Evolutionary conservation across 1,139 yeast species (phyloP), one percentile per base, ranked within the genome.

Genomic region (Pichia sp.): DNA sequence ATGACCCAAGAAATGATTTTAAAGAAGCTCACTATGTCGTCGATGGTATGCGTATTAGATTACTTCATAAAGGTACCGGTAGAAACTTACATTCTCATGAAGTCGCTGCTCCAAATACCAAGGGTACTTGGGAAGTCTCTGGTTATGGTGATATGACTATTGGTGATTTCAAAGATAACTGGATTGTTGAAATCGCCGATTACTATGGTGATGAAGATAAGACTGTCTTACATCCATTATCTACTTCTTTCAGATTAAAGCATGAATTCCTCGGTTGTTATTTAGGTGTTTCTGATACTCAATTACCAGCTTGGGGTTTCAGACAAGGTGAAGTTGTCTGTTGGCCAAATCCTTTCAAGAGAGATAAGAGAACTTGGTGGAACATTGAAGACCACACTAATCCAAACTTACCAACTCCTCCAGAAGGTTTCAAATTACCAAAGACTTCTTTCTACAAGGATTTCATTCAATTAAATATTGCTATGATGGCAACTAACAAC

Each of bases 401-500:
- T 67, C 80, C 75, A 41, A 72, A 81, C 34, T 75, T 94, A 59
- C 96, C 96, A 46, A 74, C 76, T 37, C 83, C 94, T 35, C 81
- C 86, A 17, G 81, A 69, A 45, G 83, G 79, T 63, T 88, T 91
- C 70, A 76, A 75, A 61, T 75, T 86, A 60, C 97, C 98, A 59
- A 85, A 76, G 65, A 85, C 96, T 28, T 79, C 77, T 61, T 94
- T 94, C 70, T 63, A 89, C 61, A 83, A 88, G 58, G 98, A 93
- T 71, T 94, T 94, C 58, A 73, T 94, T 56, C 96, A 90, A 69
- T 74, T 94, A 60, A 93, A 93, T 67, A 81, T 90, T 63, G 99
- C 98, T 20, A 94, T 93, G 97, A 90, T 91, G 97, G 96, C 97
- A 22, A 88, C 98, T 39, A 94, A 94, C 72, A 94, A 94, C 62